A percentile compares a stretch with the other conserved stretches of the same genome.
These are phyloP conservation scores for Cardamine chenopodiifolia DNA, from an alignment of 345 rosid species.

Conservation along the genomic window DNA sequence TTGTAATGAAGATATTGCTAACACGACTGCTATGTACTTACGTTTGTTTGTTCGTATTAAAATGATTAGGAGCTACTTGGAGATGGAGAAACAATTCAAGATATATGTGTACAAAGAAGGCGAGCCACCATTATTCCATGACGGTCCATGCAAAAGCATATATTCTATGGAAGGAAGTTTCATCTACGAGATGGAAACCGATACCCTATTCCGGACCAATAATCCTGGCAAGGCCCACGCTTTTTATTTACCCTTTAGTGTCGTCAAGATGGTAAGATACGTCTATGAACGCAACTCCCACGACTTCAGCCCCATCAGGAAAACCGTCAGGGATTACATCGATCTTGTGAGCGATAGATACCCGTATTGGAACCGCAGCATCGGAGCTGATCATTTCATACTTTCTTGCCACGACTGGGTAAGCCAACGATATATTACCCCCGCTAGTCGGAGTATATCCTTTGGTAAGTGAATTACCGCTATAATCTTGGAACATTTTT, in stretches of 20 bases:
- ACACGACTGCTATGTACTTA: background rate
- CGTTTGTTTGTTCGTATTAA: background rate
- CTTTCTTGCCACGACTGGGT: conserved; percentile 96
- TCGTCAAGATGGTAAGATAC: conserved; percentile 72
- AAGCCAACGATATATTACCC: background rate
- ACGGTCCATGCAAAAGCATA: conserved; percentile 93
- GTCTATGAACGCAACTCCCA: conserved; percentile 69
- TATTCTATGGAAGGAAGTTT: conserved; percentile 91
- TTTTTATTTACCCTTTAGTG: conserved; percentile 79
- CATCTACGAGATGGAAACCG: conserved; percentile 56
- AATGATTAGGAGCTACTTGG: conserved; percentile 73
- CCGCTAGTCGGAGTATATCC: background rate
- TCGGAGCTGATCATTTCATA: conserved; percentile 85
- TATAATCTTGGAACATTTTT: background rate
- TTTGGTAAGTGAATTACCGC: background rate
- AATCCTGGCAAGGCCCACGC: conserved; percentile 74
- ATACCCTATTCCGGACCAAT: conserved; percentile 50
- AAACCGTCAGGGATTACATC: conserved; percentile 68
- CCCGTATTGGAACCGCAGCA: conserved; percentile 82
- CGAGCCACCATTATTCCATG: conserved; percentile 82
- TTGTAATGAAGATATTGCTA: background rate
- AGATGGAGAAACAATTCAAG: conserved; percentile 84
- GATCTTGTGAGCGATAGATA: conserved; percentile 57
- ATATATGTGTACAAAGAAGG: conserved; percentile 81
- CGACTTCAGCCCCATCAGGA: conserved; percentile 66